phyloP scores from a whole-genome alignment of 768 basidiomycete genomes.

The Rhizopogon vulgaris region DNA sequence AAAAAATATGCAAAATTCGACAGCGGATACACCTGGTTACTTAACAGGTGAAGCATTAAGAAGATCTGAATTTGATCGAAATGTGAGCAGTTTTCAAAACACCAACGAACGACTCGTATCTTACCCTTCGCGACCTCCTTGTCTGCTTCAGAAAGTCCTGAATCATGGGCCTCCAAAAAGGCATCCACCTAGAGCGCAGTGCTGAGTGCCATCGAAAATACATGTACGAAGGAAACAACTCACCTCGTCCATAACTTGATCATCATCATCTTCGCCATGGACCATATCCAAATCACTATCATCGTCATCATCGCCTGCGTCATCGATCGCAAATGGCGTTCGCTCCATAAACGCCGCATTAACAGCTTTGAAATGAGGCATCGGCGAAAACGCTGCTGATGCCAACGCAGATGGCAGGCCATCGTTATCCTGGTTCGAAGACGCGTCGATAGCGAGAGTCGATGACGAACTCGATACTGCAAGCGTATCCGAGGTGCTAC shows the following conservation, averaged over 20 bases:
- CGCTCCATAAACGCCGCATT: conserved; percentile 85
- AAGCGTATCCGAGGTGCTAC: conserved; percentile 25
- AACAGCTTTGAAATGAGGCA: conserved; percentile 68
- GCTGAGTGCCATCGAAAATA: not conserved
- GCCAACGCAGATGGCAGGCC: conserved; percentile 19
- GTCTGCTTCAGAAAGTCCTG: conserved; percentile 75
- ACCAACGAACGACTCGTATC: conserved; percentile 10
- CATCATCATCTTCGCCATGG: conserved; percentile 59
- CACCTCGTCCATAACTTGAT: conserved; percentile 87
- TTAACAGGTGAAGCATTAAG: conserved; percentile 57
- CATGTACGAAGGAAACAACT: conserved; percentile 13
- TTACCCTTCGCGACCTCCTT: conserved; percentile 71
- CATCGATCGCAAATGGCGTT: conserved; percentile 96
- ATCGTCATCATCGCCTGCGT: conserved; percentile 78
- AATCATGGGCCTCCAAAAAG: conserved; percentile 91
- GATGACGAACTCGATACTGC: conserved; percentile 35
- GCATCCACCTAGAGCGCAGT: conserved; percentile 63
- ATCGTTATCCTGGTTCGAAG: conserved; percentile 14
- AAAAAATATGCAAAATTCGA: not conserved
- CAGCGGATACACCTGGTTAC: conserved; percentile 17
- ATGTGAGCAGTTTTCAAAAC: not conserved
- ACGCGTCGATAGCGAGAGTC: conserved; percentile 44
- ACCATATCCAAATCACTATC: conserved; percentile 52
- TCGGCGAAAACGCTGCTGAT: conserved; percentile 38
- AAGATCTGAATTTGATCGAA: conserved; percentile 35